Percentiles rank a stretch among this genome's conserved stretches.
These are phyloP conservation scores for Coleophoma eucalyptorum DNA, from an alignment of 2,329 filamentous ascomycete genomes.

Conservation along the genomic window DNA sequence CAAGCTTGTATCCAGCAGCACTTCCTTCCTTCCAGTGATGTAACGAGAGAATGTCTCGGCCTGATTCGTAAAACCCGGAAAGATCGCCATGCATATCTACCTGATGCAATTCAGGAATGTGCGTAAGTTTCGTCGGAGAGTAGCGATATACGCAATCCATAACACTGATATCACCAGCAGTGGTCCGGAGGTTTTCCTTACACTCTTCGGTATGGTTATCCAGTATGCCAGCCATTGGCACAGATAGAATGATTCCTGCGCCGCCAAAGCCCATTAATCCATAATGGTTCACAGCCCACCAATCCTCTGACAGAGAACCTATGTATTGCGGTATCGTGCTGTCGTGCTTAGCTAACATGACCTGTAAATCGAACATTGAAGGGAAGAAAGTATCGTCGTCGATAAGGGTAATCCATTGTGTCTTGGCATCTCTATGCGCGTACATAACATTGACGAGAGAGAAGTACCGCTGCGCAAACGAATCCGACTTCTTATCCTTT, in stretches of 20 bases:
- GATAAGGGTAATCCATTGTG: constrained; percentile 25
- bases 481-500: constrained; percentile 8
- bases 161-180: constrained; percentile 24
- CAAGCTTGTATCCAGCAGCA: constrained; percentile 19
- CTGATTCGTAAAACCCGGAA: constrained; percentile 27
- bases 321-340: constrained; percentile 20
- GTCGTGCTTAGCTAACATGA: constrained; percentile 27
- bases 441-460: constrained; percentile 38
- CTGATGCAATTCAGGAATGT: constrained; percentile 22
- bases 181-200: constrained; percentile 19
- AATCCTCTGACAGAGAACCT: constrained; percentile 24
- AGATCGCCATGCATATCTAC: constrained; percentile 26
- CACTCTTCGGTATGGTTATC: constrained; percentile 21
- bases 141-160: constrained; percentile 25
- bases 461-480: constrained; percentile 36
- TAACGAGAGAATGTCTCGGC: constrained; percentile 21
- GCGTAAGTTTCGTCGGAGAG: constrained; percentile 19
- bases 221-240: constrained; percentile 20
- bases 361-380: constrained; percentile 18
- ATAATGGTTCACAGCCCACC: constrained; percentile 26
- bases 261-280: constrained; percentile 28
- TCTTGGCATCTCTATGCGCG: constrained; percentile 30
- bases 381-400: constrained; percentile 30
- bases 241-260: constrained; percentile 22
- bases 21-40: constrained; percentile 27